Percentiles rank a stretch among this genome's conserved stretches.
These are phyloP conservation scores for Leccinum longicurvipes DNA, from an alignment of 768 basidiomycete genomes.

Conservation along the genomic window DNA sequence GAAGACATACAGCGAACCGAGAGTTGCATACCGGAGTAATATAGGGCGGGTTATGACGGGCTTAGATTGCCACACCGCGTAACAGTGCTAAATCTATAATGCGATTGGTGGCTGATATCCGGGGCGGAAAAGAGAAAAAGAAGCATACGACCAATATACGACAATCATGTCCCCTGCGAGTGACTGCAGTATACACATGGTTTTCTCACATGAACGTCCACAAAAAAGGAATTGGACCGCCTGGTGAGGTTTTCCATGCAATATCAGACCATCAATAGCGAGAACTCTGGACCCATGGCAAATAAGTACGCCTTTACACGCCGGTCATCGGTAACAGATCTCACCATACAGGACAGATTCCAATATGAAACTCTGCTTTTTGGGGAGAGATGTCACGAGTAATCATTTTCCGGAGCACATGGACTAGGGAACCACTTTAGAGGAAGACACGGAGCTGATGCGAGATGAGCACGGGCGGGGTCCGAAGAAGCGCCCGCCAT, in stretches of 20 bases:
- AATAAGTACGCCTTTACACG: background rate
- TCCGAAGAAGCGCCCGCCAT: background rate
- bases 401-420: background rate
- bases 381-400: constrained; percentile 10
- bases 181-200: constrained; percentile 19
- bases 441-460: background rate
- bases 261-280: constrained; percentile 33
- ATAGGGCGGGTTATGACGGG: constrained; percentile 25
- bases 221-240: constrained; percentile 25
- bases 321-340: background rate
- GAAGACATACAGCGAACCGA: constrained; percentile 11
- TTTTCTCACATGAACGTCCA: constrained; percentile 30
- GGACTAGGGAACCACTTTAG: background rate
- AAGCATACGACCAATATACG: constrained; percentile 25
- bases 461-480: background rate
- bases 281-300: constrained; percentile 26
- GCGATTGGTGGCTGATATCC: background rate
- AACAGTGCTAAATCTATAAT: constrained; percentile 26
- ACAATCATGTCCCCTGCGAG: constrained; percentile 29
- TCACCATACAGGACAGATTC: constrained; percentile 20
- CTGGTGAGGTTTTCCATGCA: constrained; percentile 12
- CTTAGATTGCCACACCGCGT: constrained; percentile 31
- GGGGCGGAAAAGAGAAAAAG: background rate
- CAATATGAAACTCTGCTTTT: constrained; percentile 18
- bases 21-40: constrained; percentile 28